Evolutionary conservation across 306 rosid genomes (phyloP).

Genomic region (Malus sieversii): DNA sequence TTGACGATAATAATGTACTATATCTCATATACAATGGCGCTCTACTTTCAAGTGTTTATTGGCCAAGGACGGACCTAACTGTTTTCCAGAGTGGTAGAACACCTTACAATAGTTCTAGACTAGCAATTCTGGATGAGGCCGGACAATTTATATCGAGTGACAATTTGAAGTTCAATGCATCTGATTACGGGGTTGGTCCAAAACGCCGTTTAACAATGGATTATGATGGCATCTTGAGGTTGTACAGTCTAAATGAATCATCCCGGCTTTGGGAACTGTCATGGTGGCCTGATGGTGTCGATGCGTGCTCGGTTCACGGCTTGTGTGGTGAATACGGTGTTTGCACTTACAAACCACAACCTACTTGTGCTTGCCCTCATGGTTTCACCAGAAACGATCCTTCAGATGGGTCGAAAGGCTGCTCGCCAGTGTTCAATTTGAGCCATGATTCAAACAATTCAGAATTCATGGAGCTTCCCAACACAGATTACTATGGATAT

Average conservation of each 20-base stretch:
- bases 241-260: slow-evolving; percentile 16
- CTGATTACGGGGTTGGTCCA: slow-evolving; percentile 14
- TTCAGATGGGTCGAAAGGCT: slow-evolving; percentile 36
- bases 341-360: slow-evolving; percentile 21
- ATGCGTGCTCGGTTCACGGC: slow-evolving; percentile 18
- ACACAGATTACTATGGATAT: slow-evolving; percentile 27
- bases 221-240: slow-evolving; percentile 21
- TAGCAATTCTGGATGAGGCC: slow-evolving; percentile 1
- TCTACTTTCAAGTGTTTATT: background rate
- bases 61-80: background rate
- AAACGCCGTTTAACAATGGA: slow-evolving; percentile 21
- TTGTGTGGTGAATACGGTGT: slow-evolving; percentile 28
- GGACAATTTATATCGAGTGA: slow-evolving; percentile 15
- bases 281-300: slow-evolving; percentile 12
- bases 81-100: slow-evolving; percentile 3
- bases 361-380: slow-evolving; percentile 26
- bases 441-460: background rate
- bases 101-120: slow-evolving; percentile 26
- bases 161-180: background rate
- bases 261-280: slow-evolving; percentile 2
- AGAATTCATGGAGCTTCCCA: slow-evolving; percentile 22
- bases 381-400: slow-evolving; percentile 14
- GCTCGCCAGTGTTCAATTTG: slow-evolving; percentile 21
- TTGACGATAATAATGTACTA: background rate
- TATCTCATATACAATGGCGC: background rate